These are phyloP conservation scores for Phaeophleospora eucalypticola DNA, from an alignment of 2,329 filamentous ascomycete species.

Conservation along the genomic window DNA sequence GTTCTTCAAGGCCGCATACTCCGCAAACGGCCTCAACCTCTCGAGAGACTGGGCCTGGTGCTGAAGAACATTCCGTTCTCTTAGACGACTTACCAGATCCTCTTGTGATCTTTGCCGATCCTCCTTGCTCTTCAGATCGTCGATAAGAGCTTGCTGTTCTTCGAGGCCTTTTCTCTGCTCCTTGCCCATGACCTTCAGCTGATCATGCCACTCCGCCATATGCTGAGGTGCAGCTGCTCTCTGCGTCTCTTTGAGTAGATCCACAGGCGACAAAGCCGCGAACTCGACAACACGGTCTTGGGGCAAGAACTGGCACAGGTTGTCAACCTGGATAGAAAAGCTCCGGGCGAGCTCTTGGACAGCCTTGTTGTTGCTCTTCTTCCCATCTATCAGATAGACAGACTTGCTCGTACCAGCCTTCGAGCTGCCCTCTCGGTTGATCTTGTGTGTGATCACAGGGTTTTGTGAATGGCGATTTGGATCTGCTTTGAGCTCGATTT, in stretches of 20 bases:
- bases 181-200: constrained; percentile 66
- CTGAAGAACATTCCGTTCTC: constrained; percentile 67
- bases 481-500: constrained; percentile 78
- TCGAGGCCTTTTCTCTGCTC: constrained; percentile 56
- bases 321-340: constrained; percentile 92
- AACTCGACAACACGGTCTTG: constrained; percentile 97
- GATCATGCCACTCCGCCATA: constrained; percentile 73
- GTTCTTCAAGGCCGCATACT: constrained; percentile 56
- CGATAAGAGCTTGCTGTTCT: constrained; percentile 56
- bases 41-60: constrained; percentile 62
- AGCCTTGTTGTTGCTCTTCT: constrained; percentile 55
- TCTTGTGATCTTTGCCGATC: constrained; percentile 69
- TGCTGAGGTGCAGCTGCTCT: constrained; percentile 78
- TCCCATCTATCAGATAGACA: constrained; percentile 73
- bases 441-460: constrained; percentile 68
- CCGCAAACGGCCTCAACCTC: constrained; percentile 60
- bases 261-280: constrained; percentile 73
- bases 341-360: constrained; percentile 64
- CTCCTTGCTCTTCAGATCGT: constrained; percentile 64
- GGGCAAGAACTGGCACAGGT: constrained; percentile 92
- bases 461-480: constrained; percentile 57
- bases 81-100: constrained; percentile 76
- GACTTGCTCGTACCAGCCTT: constrained; percentile 57
- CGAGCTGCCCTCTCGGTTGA: constrained; percentile 64
- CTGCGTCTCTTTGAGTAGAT: constrained; percentile 79